Conservation (phyloP, 163 green algal species). For the Prototheca wickerhamii region DNA sequence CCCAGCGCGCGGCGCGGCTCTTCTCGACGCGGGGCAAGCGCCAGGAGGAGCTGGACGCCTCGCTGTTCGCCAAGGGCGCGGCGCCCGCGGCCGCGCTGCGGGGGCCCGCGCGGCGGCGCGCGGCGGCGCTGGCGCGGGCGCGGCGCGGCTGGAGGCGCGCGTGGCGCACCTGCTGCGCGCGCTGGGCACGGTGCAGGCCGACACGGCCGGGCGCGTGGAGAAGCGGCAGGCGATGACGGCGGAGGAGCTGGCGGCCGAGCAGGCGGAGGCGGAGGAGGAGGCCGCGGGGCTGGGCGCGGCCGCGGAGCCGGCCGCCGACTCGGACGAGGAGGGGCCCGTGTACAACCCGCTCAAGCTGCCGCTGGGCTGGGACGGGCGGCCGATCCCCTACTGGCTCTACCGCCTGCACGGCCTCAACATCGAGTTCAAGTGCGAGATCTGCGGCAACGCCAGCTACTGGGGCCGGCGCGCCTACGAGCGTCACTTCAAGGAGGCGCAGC, state of each 20-base stretch:
- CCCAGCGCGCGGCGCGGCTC: constrained; percentile 79
- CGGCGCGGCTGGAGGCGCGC: constrained; percentile 53
- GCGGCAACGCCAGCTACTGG: constrained; percentile 88
- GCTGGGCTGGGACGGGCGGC: constrained; percentile 96
- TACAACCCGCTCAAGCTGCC: constrained; percentile 99
- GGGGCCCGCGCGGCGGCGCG: background rate
- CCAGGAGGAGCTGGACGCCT: constrained; percentile 66
- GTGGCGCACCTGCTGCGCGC: constrained; percentile 37
- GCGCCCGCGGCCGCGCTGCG: constrained; percentile 20
- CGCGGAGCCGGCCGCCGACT: constrained; percentile 44
- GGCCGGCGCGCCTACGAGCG: constrained; percentile 88
- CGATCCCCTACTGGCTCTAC: constrained; percentile 99
- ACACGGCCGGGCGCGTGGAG: constrained; percentile 78
- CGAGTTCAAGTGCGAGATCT: constrained; percentile 98
- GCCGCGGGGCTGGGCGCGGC: constrained; percentile 25
- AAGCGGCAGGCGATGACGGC: constrained; percentile 87
- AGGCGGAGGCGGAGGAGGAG: constrained; percentile 72
- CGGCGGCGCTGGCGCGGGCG: background rate
- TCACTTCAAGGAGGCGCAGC: constrained; percentile 81
- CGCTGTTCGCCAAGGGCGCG: constrained; percentile 76
- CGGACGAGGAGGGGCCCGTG: constrained; percentile 84
- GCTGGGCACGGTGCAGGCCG: constrained; percentile 58
- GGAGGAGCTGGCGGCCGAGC: constrained; percentile 86
- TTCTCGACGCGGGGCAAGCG: constrained; percentile 54
- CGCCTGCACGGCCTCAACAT: constrained; percentile 97